Conservation (phyloP, 805 yeast genomes). For the Monosporozyma servazzii region DNA sequence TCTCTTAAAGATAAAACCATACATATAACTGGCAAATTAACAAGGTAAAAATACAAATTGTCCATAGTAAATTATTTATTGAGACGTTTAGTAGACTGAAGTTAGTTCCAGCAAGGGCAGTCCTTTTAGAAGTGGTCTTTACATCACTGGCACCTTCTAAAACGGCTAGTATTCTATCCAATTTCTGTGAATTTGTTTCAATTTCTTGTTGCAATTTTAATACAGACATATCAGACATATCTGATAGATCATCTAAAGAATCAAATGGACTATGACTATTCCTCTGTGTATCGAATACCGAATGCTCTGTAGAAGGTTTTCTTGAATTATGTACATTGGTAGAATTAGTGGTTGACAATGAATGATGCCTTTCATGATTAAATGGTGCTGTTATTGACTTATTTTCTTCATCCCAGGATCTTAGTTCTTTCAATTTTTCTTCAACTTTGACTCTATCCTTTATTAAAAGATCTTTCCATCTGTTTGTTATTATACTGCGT, state of each 20-base stretch:
- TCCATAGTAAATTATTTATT: constrained; percentile 16
- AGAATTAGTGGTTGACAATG: neutral
- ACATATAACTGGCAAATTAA: constrained; percentile 22
- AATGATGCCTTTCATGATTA: neutral
- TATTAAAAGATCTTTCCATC: constrained; percentile 1
- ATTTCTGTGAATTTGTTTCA: constrained; percentile 15
- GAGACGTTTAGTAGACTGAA: neutral
- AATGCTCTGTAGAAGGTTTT: neutral
- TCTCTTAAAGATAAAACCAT: constrained; percentile 13
- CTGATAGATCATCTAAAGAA: neutral
- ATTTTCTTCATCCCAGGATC: neutral
- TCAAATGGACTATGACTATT: neutral
- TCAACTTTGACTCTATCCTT: constrained; percentile 12
- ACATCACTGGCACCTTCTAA: constrained; percentile 3
- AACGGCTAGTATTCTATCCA: constrained; percentile 20
- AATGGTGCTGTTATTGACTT: neutral
- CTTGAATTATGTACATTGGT: neutral
- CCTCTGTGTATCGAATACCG: neutral
- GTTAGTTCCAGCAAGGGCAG: neutral
- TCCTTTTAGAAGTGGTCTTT: neutral
- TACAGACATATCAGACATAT: neutral
- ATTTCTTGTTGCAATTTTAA: constrained; percentile 14
- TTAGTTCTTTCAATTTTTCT: constrained; percentile 12
- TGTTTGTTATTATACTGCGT: constrained; percentile 6
- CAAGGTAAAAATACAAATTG: constrained; percentile 25